Evolutionary conservation across 805 yeast genomes (phyloP).

Genomic region (Candida michaelii): DNA sequence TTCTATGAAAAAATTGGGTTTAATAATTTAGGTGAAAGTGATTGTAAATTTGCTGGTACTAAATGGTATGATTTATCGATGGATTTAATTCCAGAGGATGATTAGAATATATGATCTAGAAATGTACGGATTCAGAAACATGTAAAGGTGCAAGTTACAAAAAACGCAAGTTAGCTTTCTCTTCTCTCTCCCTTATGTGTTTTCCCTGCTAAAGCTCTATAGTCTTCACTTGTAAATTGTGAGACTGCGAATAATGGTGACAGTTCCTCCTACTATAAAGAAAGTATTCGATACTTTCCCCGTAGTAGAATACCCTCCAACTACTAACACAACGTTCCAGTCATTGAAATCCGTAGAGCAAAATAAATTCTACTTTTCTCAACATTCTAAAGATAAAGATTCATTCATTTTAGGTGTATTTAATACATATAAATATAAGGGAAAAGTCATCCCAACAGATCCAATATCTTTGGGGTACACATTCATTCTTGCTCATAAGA

Average conservation of each 20-base stretch:
- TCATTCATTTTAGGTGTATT: constrained; percentile 55
- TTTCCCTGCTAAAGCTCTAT: too few species aligned
- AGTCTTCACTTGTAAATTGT: too few species aligned
- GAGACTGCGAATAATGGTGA: constrained; percentile 4
- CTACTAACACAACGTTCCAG: constrained; percentile 18
- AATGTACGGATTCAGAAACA: too few species aligned
- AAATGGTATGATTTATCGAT: constrained; percentile 61
- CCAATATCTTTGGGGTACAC: constrained; percentile 54
- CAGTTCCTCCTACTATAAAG: constrained; percentile 43
- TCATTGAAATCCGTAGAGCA: constrained; percentile 21
- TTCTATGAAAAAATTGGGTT: constrained; percentile 87
- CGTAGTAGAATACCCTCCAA: constrained; percentile 39
- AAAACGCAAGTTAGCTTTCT: too few species aligned
- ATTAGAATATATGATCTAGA: too few species aligned
- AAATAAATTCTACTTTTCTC: constrained; percentile 15
- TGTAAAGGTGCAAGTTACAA: too few species aligned
- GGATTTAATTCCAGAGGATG: constrained; percentile 45
- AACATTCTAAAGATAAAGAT: constrained; percentile 17
- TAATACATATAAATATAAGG: constrained; percentile 33
- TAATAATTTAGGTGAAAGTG: constrained; percentile 62
- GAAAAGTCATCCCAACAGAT: constrained; percentile 50
- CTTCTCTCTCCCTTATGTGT: too few species aligned
- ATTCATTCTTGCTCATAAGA: constrained; percentile 47
- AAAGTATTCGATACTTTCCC: constrained; percentile 55
- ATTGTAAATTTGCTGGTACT: constrained; percentile 56